Evolutionary conservation across 108 stramenopile genomes (phyloP).

Genomic region (Skeletonema tropicum): DNA sequence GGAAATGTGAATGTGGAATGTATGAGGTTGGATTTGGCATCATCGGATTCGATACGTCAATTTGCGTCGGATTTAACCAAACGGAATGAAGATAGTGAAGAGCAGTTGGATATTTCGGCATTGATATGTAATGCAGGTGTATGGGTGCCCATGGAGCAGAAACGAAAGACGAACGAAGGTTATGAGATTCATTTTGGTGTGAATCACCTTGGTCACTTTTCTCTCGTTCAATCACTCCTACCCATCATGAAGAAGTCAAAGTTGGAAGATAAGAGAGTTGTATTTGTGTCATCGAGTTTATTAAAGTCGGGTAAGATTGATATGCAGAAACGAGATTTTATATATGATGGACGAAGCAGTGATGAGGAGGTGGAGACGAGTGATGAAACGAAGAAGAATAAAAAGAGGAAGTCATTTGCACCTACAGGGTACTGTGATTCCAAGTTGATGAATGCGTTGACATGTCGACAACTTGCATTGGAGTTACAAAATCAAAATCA

Average conservation of each 20-base stretch:
- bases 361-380: not conserved
- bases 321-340: constrained; percentile 36
- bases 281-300: constrained; percentile 44
- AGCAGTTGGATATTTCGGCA: constrained; percentile 7
- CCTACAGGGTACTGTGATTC: constrained; percentile 56
- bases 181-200: constrained; percentile 50
- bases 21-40: constrained; percentile 44
- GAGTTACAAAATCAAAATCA: constrained; percentile 7
- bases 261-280: constrained; percentile 23
- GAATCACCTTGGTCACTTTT: constrained; percentile 50
- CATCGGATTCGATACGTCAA: constrained; percentile 34
- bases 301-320: constrained; percentile 39
- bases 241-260: constrained; percentile 15
- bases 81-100: not conserved
- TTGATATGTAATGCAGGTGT: constrained; percentile 52
- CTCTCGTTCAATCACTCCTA: constrained; percentile 7
- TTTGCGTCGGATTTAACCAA: constrained; percentile 22
- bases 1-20: constrained; percentile 24
- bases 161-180: constrained; percentile 38
- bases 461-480: constrained; percentile 36
- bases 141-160: constrained; percentile 41
- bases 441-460: constrained; percentile 53
- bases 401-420: constrained; percentile 11
- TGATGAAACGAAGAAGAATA: constrained; percentile 3
- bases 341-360: constrained; percentile 21